phyloP scores from a whole-genome alignment of 306 rosid species.

The Quercus aquifolioides region DNA sequence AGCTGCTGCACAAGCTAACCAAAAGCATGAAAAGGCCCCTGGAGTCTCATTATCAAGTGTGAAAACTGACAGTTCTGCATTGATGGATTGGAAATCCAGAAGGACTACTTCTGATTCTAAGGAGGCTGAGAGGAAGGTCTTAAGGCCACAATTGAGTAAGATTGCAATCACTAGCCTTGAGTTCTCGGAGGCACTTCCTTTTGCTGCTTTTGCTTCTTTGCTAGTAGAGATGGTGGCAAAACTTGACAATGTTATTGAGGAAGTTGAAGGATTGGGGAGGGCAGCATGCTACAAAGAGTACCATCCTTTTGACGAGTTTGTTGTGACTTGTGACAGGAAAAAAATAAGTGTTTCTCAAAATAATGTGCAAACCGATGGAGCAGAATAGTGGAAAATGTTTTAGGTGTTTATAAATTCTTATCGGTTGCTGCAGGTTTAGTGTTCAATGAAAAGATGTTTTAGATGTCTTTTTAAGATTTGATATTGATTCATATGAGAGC shows the following conservation, averaged over 20 bases:
- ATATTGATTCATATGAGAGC: too few species aligned
- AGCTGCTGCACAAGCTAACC: conserved; percentile 60
- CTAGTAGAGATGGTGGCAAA: conserved; percentile 91
- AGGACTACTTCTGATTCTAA: conserved; percentile 35
- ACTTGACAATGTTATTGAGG: conserved; percentile 75
- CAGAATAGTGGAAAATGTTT: conserved; percentile 23
- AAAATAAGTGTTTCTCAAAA: conserved; percentile 36
- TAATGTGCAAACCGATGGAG: conserved; percentile 56
- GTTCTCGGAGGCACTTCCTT: conserved; percentile 95
- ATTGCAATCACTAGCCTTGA: conserved; percentile 84
- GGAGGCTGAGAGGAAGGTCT: conserved; percentile 53
- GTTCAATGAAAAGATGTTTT: too few species aligned
- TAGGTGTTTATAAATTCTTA: too few species aligned
- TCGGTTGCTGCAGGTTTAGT: too few species aligned
- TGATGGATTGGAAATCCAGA: conserved; percentile 67
- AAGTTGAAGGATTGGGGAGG: conserved; percentile 83
- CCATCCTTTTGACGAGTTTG: conserved; percentile 51
- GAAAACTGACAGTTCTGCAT: conserved; percentile 79
- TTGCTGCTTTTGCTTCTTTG: conserved; percentile 95
- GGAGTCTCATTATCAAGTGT: conserved; percentile 63
- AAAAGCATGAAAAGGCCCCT: conserved; percentile 28
- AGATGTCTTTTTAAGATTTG: too few species aligned
- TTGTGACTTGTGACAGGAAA: conserved; percentile 55
- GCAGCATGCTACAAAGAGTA: conserved; percentile 74
- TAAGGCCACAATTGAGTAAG: conserved; percentile 81